A percentile compares a stretch with the other conserved stretches of the same genome.
Conservation (phyloP, 352 stramenopile species). For the Globisporangium apiculatum region DNA sequence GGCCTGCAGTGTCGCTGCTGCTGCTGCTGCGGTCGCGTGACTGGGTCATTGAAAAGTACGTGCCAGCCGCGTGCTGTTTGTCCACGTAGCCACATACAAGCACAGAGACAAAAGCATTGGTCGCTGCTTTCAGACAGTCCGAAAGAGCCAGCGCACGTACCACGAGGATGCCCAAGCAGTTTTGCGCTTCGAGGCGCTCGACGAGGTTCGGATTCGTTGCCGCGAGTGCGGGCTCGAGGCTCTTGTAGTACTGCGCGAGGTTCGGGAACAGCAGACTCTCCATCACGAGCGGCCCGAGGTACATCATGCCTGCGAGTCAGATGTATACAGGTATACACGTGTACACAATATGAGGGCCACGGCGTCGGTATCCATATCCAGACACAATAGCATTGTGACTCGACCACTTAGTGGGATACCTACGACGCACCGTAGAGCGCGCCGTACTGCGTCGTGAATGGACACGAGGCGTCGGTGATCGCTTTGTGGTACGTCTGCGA, state of each 20-base stretch:
- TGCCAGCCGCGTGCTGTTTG: conserved; percentile 60
- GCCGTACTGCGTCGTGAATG: conserved; percentile 89
- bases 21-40: conserved; percentile 18
- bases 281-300: conserved; percentile 89
- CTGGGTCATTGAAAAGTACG: conserved; percentile 73
- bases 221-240: conserved; percentile 74
- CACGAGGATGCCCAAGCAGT: conserved; percentile 83
- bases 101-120: background rate
- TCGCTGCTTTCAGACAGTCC: background rate
- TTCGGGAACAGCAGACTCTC: conserved; percentile 91
- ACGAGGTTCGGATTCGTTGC: conserved; percentile 71
- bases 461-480: conserved; percentile 62
- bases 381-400: background rate
- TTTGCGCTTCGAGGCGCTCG: conserved; percentile 76
- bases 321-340: no score
- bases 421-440: conserved; percentile 75
- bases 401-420: background rate
- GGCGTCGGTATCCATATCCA: background rate
- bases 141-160: conserved; percentile 22
- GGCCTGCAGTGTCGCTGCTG: conserved; percentile 20
- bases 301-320: conserved; percentile 52
- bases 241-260: conserved; percentile 78
- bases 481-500: conserved; percentile 89
- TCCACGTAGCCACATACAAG: background rate
- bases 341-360: no score